Evolutionary conservation across 768 basidiomycete species (phyloP).

Genomic region (Lentinula detonsa): DNA sequence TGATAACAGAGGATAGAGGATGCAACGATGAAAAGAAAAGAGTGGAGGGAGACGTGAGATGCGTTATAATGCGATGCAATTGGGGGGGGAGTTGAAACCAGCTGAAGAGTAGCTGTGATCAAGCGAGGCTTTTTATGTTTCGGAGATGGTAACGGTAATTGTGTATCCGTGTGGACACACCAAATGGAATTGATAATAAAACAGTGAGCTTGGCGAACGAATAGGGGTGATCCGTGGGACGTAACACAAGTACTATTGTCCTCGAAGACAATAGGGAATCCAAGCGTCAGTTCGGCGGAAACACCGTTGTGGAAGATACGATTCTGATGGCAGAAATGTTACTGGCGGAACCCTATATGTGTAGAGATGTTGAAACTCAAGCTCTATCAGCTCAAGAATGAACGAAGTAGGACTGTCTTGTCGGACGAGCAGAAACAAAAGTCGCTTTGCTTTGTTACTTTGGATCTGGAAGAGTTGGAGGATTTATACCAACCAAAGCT

Average conservation of each 20-base stretch:
- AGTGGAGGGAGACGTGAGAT: not conserved
- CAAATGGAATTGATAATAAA: not conserved
- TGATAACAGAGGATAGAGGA: not conserved
- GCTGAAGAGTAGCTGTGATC: not conserved
- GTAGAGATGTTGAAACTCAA: not conserved
- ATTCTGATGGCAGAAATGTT: not conserved
- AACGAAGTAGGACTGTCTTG: not conserved
- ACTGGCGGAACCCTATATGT: not conserved
- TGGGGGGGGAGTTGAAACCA: not conserved
- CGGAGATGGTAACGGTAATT: not conserved
- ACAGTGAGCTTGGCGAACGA: not conserved
- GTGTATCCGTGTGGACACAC: slow-evolving; percentile 4
- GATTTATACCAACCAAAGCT: slow-evolving; percentile 2
- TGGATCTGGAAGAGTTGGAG: not conserved
- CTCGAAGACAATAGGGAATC: not conserved
- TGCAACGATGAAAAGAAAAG: not conserved
- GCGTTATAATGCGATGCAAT: not conserved
- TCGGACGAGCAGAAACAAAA: not conserved
- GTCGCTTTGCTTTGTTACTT: not conserved
- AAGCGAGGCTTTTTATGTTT: not conserved
- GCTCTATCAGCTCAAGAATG: not conserved
- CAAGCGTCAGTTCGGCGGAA: not conserved
- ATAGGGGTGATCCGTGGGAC: not conserved
- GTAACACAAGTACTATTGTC: slow-evolving; percentile 2
- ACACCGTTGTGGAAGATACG: not conserved